Evolutionary conservation across 1,139 yeast species (phyloP).

Genomic region (Scheffersomyces parashehatae): DNA sequence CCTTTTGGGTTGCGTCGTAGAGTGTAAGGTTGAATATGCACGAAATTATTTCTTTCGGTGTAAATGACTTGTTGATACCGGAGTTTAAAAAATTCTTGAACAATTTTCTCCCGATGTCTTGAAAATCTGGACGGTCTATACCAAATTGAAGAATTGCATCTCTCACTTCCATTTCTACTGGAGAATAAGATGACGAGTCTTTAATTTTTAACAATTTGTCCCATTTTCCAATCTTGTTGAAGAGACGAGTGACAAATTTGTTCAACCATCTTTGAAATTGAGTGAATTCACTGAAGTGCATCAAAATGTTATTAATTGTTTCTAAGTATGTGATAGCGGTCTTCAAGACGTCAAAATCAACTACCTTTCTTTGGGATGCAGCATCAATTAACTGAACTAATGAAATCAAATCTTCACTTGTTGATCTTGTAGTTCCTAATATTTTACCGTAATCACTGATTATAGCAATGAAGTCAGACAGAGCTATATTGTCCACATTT

Average conservation of each 20-base stretch:
- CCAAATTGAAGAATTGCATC: slow-evolving; percentile 41
- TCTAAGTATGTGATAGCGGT: slow-evolving; percentile 35
- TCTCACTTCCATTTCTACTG: slow-evolving; percentile 41
- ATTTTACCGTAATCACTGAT: slow-evolving; percentile 40
- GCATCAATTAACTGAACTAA: slow-evolving; percentile 28
- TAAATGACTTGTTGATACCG: slow-evolving; percentile 47
- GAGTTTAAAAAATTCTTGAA: slow-evolving; percentile 47
- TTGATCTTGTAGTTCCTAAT: slow-evolving; percentile 21
- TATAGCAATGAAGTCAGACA: slow-evolving; percentile 33
- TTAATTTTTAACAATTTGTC: slow-evolving; percentile 11
- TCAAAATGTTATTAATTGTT: slow-evolving; percentile 27
- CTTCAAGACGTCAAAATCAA: slow-evolving; percentile 28
- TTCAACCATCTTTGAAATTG: slow-evolving; percentile 24
- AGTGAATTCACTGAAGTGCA: slow-evolving; percentile 28
- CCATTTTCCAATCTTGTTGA: slow-evolving; percentile 28
- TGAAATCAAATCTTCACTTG: slow-evolving; percentile 25
- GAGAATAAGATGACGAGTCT: slow-evolving; percentile 10
- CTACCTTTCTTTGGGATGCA: slow-evolving; percentile 20
- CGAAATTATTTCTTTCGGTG: slow-evolving; percentile 47
- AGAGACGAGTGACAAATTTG: slow-evolving; percentile 16
- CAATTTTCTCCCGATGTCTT: slow-evolving; percentile 34
- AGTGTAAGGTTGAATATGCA: slow-evolving; percentile 35
- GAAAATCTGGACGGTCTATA: slow-evolving; percentile 26
- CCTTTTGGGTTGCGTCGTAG: slow-evolving; percentile 41
- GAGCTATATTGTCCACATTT: slow-evolving; percentile 16